phyloP scores from a whole-genome alignment of 2,329 filamentous ascomycete species.

The Arthrinium phaeospermum region DNA sequence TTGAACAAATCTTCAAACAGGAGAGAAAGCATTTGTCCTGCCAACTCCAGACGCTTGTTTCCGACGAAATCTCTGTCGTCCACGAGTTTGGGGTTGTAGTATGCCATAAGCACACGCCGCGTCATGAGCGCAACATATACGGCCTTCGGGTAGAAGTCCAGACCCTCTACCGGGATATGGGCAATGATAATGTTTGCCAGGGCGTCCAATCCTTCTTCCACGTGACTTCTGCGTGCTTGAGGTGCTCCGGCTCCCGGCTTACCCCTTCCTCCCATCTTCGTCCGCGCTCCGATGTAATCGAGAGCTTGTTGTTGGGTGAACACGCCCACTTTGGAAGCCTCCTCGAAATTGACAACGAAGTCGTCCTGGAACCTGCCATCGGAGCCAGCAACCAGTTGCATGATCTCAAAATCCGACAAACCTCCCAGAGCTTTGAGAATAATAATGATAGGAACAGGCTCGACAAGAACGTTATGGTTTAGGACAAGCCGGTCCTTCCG shows the following conservation, averaged over 20 bases:
- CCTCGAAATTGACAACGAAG: conserved; percentile 94
- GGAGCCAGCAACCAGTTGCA: conserved; percentile 86
- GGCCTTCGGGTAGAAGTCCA: conserved; percentile 97
- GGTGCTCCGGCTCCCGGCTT: conserved; percentile 57
- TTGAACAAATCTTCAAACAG: conserved; percentile 99
- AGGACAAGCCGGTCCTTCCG: conserved; percentile 93
- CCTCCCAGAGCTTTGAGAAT: conserved; percentile 92
- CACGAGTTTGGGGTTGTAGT: conserved; percentile 85
- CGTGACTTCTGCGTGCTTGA: conserved; percentile 74
- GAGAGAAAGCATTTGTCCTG: conserved; percentile 89
- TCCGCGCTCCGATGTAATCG: conserved; percentile 85
- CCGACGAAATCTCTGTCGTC: conserved; percentile 98
- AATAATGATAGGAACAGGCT: conserved; percentile 94
- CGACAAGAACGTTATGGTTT: conserved; percentile 89
- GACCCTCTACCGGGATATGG: conserved; percentile 87
- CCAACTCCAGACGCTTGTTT: conserved; percentile 94
- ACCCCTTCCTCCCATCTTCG: conserved; percentile 81
- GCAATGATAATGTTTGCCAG: conserved; percentile 92
- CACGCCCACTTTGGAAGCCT: conserved; percentile 81
- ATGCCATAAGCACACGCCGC: conserved; percentile 92
- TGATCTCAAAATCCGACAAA: conserved; percentile 92
- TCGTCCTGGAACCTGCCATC: conserved; percentile 92
- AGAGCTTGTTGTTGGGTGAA: conserved; percentile 95
- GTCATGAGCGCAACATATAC: conserved; percentile 98
- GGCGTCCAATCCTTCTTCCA: conserved; percentile 91